Evolutionary conservation across 208 protist genomes (phyloP), one percentile per base, ranked within the genome.

Genomic region (Leishmania lainsoni): DNA sequence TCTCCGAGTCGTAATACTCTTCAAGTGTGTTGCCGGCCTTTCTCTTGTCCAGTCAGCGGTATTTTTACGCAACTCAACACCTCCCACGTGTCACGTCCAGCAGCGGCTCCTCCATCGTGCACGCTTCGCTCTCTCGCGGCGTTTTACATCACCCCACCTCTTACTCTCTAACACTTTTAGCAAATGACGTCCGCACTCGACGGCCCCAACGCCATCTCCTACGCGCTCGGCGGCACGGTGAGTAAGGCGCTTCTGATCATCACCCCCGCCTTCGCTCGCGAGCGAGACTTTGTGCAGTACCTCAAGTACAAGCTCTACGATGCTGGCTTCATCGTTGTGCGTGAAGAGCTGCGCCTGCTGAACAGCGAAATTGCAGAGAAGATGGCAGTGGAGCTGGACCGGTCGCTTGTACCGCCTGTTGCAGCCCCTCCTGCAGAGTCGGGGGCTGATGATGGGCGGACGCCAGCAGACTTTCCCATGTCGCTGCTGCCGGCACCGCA

Each of bases 261-360:
- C 22, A 83, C 86, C 1, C 91, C 94, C 0, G 76, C 86, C 65
- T 92, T 91, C 76, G 91, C 94, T 12, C 84, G 87, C 26, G 78
- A 89, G 58, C 65, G 70, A 8, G 91, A 94, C 8, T 84, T 96
- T n/a, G 86, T 94, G n/a, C 85, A 95, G 39, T 88, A 92, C 80
- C 89, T 93, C 71, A 94, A 93, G 73, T 95, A 91, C 84, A 91
- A 90, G 56, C 86, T 97, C 39, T 92, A 92, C 82, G 94, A 96
- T 54, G 91, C 86, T 10, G 94, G 94, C 76, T 97, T 97, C 83
- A 94, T 96, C 75, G 81, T 96, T 39, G 88, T 94, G 16, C 91
- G 91, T 16, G 91, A 96, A 76, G 92, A 96, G 86, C 89, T 91
- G 74, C 89, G 93, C n/a, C 83, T 90, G 22, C 22, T 97, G 9